These are phyloP conservation scores for Piper betle DNA, from an alignment of 164 flowering plant genomes.

Conservation along the genomic window DNA sequence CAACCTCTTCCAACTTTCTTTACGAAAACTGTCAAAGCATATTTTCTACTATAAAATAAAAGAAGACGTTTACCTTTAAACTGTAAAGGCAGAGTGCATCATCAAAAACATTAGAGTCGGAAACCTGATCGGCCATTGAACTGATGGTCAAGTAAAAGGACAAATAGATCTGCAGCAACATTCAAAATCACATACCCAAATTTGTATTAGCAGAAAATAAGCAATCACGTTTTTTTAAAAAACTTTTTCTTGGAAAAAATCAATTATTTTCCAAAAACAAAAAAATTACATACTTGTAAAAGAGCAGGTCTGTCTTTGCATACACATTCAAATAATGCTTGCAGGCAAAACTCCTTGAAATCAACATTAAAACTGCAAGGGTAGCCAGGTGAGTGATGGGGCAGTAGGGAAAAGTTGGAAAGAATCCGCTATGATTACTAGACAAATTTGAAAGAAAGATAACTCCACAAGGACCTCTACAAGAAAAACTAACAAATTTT, in stretches of 20 bases:
- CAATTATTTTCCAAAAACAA: too few relatives aligned
- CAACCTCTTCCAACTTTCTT: too few relatives aligned
- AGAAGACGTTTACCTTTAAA: slow-evolving; percentile 47
- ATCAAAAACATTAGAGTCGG: slow-evolving; percentile 14
- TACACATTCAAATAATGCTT: slow-evolving; percentile 89
- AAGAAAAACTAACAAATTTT: background rate
- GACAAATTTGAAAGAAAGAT: background rate
- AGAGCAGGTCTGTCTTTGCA: slow-evolving; percentile 97
- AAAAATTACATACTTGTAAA: slow-evolving; percentile 47
- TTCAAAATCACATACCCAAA: background rate
- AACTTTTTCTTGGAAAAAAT: background rate
- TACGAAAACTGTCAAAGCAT: too few relatives aligned
- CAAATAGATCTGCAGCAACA: slow-evolving; percentile 59
- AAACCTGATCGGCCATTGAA: slow-evolving; percentile 55
- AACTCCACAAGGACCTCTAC: background rate
- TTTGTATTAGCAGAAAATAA: background rate
- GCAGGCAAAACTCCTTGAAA: slow-evolving; percentile 89
- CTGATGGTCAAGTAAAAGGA: slow-evolving; percentile 59
- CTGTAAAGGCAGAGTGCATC: slow-evolving; percentile 54
- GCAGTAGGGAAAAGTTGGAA: background rate
- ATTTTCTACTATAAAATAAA: too few relatives aligned
- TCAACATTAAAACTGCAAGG: slow-evolving; percentile 62
- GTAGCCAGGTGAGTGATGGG: background rate
- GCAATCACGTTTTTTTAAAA: background rate
- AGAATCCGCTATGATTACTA: background rate